Percentiles rank a stretch among this genome's conserved stretches.
These are phyloP conservation scores for Aspergillus ellipticus DNA, from an alignment of 495 filamentous ascomycete genomes.

Conservation along the genomic window DNA sequence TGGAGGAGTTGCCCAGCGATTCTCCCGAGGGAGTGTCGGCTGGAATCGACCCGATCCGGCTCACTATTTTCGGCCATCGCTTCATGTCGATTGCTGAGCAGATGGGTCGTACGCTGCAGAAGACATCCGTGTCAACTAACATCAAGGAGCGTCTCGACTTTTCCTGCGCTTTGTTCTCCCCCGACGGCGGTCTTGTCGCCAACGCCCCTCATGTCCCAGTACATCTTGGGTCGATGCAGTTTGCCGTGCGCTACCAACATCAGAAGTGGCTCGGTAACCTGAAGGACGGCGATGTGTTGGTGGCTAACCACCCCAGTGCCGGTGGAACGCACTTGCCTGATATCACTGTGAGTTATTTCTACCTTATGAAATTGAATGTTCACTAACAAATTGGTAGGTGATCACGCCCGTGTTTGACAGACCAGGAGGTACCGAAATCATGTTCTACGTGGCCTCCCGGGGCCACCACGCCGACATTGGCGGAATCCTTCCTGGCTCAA, in stretches of 20 bases:
- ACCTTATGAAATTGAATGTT: neutral
- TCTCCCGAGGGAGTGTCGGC: slow-evolving; percentile 70
- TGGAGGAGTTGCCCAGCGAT: slow-evolving; percentile 49
- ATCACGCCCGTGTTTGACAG: slow-evolving; percentile 77
- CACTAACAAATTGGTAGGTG: neutral
- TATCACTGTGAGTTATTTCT: slow-evolving; percentile 62
- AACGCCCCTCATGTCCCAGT: slow-evolving; percentile 95
- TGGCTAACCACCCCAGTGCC: slow-evolving; percentile 93
- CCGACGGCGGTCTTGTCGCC: slow-evolving; percentile 84
- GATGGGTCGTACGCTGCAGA: slow-evolving; percentile 93
- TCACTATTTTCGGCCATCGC: slow-evolving; percentile 92
- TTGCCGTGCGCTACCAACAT: slow-evolving; percentile 88
- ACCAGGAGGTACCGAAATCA: slow-evolving; percentile 70
- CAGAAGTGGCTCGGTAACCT: slow-evolving; percentile 87
- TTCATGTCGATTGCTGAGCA: slow-evolving; percentile 99
- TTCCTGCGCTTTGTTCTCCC: slow-evolving; percentile 92
- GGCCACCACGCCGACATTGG: slow-evolving; percentile 98
- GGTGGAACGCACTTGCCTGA: slow-evolving; percentile 88
- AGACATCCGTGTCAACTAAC: slow-evolving; percentile 96
- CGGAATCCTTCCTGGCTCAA: slow-evolving; percentile 90
- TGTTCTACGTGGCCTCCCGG: slow-evolving; percentile 94
- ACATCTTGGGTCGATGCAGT: slow-evolving; percentile 91
- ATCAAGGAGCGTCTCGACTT: slow-evolving; percentile 98
- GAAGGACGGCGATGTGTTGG: slow-evolving; percentile 87
- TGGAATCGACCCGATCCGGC: slow-evolving; percentile 74